Base-by-base conservation (phyloP, 140 eudicot genomes). In the Stevia rebaudiana region DNA sequence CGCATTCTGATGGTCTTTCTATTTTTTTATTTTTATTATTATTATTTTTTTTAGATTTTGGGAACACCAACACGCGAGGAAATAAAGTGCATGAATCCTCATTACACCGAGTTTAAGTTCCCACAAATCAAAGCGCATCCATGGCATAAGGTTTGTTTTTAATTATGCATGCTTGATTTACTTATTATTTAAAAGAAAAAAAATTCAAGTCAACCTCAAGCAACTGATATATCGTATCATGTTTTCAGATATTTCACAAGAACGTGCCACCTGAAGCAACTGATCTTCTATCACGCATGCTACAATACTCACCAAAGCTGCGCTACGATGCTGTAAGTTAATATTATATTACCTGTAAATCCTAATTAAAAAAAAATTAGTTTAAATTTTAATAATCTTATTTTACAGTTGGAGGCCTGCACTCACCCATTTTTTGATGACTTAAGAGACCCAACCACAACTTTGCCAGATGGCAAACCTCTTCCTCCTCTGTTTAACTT, bases 51-150 rank as follows among this genome's bases (percentile, higher is more conserved):
- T 30, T 50, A 94, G 99, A 74, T 94, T 37, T 74, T 94, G 78
- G 99, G 99, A 49, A 88, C 99, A 11, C 99, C 99, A 63, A 94
- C 99, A 40, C 83, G 99, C 31, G 99, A 94, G 66, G 99, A 94
- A 78, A 85, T 94, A 52, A 94, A 82, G 82, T 94, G 99, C 79
- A 94, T 94, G 99, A 94, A 88, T 75, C 99, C 99, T 22, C 80
- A 94, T 73, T 94, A 94, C 75, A 88, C 70, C 0, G 99, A 94
- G 58, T 94, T 85, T 63, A 94, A 86, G 80, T 94, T 94, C 75
- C 99, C 99, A 23, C 97, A 88, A 62, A 94, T 94, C 73, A 94
- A 94, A 76, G 99, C 99, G 57, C 95, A 94, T 71, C 99, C 99
- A 8, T 94, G 97, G 99, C 97, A 94, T 80, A 94, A 94, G 99